A percentile compares a stretch with the other conserved stretches of the same genome.
These are phyloP conservation scores for Trichosporon sp. DNA, from an alignment of 1,284 basidiomycete genomes.

Conservation along the genomic window DNA sequence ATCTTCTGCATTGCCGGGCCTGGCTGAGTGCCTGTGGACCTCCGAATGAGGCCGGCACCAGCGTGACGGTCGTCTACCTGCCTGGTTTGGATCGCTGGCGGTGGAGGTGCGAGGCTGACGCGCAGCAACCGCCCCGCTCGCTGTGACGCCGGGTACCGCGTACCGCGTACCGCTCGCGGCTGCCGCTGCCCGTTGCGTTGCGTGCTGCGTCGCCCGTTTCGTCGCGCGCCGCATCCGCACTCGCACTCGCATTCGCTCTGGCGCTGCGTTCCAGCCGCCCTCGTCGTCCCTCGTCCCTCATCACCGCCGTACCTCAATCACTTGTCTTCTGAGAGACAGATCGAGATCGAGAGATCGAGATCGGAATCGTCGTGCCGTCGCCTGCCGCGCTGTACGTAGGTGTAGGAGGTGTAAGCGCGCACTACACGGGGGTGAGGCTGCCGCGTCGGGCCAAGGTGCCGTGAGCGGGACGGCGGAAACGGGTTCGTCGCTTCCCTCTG, in stretches of 20 bases:
- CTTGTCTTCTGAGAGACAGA: background rate
- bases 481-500: background rate
- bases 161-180: background rate
- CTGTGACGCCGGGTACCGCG: background rate
- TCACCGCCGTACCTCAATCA: background rate
- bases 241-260: no score
- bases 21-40: background rate
- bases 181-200: no score
- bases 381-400: background rate
- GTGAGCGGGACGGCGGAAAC: constrained; percentile 4
- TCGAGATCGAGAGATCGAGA: background rate
- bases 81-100: background rate
- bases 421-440: no score
- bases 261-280: background rate
- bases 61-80: background rate
- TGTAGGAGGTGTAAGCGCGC: background rate
- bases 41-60: background rate
- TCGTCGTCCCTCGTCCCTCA: no score
- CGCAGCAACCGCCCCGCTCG: background rate
- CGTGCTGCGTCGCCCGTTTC: no score
- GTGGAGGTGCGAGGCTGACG: background rate
- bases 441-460: background rate
- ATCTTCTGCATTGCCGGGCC: no score
- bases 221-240: no score
- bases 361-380: background rate